Percentiles rank a stretch among this genome's conserved stretches.
phyloP scores from a whole-genome alignment of 495 filamentous ascomycete species.

The Lophiotrema nucula region DNA sequence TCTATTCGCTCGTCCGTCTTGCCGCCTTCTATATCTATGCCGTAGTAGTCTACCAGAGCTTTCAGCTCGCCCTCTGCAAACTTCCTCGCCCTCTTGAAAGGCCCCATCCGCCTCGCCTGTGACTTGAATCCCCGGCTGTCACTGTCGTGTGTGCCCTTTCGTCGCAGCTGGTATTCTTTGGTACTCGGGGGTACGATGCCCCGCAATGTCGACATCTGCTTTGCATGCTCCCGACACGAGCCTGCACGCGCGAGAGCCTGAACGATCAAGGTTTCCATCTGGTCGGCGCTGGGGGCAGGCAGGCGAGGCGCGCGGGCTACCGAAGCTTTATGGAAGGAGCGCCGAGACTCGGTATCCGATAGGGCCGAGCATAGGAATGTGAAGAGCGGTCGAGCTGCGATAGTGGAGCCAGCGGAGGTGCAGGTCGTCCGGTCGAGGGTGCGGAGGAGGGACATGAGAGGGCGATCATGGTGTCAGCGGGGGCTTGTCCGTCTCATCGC shows the following conservation, averaged over 20 bases:
- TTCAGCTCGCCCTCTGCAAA: constrained; percentile 27
- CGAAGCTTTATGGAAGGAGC: neutral
- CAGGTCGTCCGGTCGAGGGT: constrained; percentile 51
- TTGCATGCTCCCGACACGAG: constrained; percentile 57
- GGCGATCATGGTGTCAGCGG: constrained; percentile 59
- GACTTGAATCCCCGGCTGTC: constrained; percentile 13
- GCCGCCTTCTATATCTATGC: neutral
- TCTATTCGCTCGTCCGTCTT: neutral
- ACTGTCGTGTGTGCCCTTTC: constrained; percentile 8
- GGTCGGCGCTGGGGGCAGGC: constrained; percentile 21
- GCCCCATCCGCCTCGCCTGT: neutral
- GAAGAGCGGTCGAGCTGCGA: constrained; percentile 46
- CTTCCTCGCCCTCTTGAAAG: constrained; percentile 1
- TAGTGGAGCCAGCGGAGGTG: constrained; percentile 50
- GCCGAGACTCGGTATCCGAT: neutral
- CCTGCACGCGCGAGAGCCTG: constrained; percentile 63
- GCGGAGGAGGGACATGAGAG: constrained; percentile 63
- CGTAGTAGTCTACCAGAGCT: constrained; percentile 33
- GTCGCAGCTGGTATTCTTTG: constrained; percentile 25
- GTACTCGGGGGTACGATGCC: neutral
- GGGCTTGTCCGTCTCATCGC: neutral
- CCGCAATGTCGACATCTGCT: constrained; percentile 11
- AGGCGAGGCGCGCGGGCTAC: no score
- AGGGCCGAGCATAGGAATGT: constrained; percentile 42
- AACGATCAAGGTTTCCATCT: constrained; percentile 61